Base-by-base conservation (phyloP, 148 eudicot genomes). In the Camellia lanceoleosa region DNA sequence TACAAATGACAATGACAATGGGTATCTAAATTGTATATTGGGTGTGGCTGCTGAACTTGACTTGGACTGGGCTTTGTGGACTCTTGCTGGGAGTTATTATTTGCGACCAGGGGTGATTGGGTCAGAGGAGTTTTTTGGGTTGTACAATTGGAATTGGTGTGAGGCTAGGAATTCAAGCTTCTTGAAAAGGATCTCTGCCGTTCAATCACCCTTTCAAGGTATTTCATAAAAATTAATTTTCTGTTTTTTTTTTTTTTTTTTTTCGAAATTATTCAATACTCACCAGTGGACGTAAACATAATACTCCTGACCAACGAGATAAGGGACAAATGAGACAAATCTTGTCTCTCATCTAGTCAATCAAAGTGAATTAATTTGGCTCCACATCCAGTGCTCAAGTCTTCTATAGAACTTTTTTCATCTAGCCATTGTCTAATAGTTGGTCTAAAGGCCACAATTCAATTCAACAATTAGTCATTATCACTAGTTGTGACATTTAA, bases 21-120 rank as follows among this genome's bases (percentile, higher is more conserved):
- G 97, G 87, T 96, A 83, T 81, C 85, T 96, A 71, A 87, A 84
- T 69, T 93, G 99, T 78, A 90, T 96, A 76, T 73, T 92, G 82
- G 91, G 88, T 43, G 78, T 89, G 95, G 89, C 92, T 2, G 94
- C 92, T 71, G 92, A 96, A 58, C 64, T 80, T 71, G 99, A 96
- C 81, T 82, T 91, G 60, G 99, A 96, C 77, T 96, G 91, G 92
- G 99, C 98, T 3, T 76, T 87, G 18, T 94, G 99, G 99, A 89
- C 93, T 52, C 84, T 94, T 65, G 90, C 63, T 42, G 98, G 98
- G 68, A 94, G 95, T 73, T 96, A 96, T 65, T 94, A 96, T 68
- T 75, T 84, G 11, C 90, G 99, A 81, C 77, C 86, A 83, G 93
- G 93, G 43, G 87, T 80, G 3, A 69, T 87, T 70, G 98, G 92